Base-by-base conservation (phyloP, 75 land plant species). In the Selaginella moellendorffii region DNA sequence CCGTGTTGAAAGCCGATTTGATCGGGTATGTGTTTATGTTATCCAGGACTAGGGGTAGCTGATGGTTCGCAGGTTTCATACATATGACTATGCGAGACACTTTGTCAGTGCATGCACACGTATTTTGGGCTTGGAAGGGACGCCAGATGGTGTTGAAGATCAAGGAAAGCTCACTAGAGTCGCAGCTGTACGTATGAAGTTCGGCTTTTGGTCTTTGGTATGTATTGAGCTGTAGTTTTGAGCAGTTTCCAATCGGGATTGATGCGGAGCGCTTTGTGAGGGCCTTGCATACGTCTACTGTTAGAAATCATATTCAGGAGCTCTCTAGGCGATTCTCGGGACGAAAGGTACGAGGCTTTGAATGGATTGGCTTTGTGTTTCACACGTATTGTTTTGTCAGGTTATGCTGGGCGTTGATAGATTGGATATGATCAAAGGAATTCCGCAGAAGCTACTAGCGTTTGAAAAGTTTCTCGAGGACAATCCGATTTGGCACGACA, bases 21-120 rank as follows among this genome's bases (percentile, higher is more conserved):
- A 56, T 56, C n/a, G 59, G 59, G 59, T 56, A 56, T 9, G 59
- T 14, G 10, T 5, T 36, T 36, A 5, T 5, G 14, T 36, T 36
- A 36, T 36, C 46, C 5, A 5, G 5, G 5, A 5, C 14, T 36
- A 5, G 10, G 46, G 14, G 5, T 36, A 36, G 5, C 46, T 36
- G 46, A 36, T 36, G 14, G 5, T 36, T 5, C n/a, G 59, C 59
- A 56, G 59, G 25, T 56, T 56, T 56, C 59, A 56, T n/a, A 56
- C 59, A 2, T 56, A 56, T 19, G 59, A 56, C 59, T 56, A 56
- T 56, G 59, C 59, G n/a, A 56, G 59, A 19, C 59, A 56, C 24
- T 56, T 56, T 56, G 59, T 56, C 17, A 56, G 59, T 56, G 59
- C 59, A 19, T 56, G 59, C 59, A 21, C 59, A 56, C 59, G 59